phyloP scores from a whole-genome alignment of 139 green algal species.

The Micromonas pusilla region DNA sequence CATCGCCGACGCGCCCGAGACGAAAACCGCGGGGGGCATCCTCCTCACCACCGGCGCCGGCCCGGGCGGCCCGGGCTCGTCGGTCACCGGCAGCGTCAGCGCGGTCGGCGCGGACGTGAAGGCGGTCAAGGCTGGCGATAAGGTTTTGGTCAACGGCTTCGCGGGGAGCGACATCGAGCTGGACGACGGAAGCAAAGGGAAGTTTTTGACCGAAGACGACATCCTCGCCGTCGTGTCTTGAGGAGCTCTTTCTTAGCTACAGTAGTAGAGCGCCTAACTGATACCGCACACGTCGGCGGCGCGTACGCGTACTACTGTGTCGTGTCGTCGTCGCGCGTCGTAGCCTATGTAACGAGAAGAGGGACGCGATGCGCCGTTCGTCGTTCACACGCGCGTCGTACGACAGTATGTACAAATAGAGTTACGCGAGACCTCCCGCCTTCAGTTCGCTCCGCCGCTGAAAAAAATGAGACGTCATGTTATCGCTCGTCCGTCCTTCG shows the following conservation, averaged over 20 bases:
- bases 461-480: neutral
- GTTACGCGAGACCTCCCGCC: no score
- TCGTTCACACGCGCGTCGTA: no score
- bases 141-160: slow-evolving; percentile 16
- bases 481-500: neutral
- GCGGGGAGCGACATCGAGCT: slow-evolving; percentile 19
- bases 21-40: slow-evolving; percentile 2
- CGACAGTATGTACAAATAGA: no score
- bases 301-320: no score
- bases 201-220: slow-evolving; percentile 19
- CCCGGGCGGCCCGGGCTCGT: neutral
- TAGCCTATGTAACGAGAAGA: no score
- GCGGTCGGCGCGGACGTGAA: neutral
- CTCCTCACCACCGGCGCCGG: neutral
- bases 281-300: no score
- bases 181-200: slow-evolving; percentile 11
- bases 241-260: neutral
- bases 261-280: no score
- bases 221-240: neutral
- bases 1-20: slow-evolving; percentile 1
- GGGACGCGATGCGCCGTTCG: no score
- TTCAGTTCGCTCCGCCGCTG: no score
- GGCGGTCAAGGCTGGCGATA: neutral
- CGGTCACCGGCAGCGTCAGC: neutral
- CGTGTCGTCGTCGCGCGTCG: no score